Evolutionary conservation across 1,139 yeast genomes (phyloP).

Genomic region (Geotrichum fermentans): DNA sequence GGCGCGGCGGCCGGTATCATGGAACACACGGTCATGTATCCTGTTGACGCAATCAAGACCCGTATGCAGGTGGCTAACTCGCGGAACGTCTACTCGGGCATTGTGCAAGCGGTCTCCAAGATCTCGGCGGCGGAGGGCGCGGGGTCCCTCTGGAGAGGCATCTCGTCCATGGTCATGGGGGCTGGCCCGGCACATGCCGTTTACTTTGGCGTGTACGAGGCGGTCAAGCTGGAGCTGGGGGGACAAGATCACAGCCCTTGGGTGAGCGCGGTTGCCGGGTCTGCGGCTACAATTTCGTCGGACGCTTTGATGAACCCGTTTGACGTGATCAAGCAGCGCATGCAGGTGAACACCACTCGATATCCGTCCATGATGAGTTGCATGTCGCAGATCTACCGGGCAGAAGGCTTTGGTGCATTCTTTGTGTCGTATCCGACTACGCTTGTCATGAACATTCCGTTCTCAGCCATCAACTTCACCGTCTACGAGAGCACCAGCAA

Average conservation of each 20-base stretch:
- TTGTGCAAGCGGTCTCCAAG: constrained; percentile 59
- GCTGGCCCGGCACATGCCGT: constrained; percentile 99
- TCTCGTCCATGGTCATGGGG: constrained; percentile 85
- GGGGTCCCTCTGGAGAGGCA: constrained; percentile 87
- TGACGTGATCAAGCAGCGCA: constrained; percentile 87
- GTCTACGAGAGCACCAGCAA: constrained; percentile 82
- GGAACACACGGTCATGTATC: constrained; percentile 81
- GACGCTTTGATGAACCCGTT: constrained; percentile 98
- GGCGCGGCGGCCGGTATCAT: constrained; percentile 98
- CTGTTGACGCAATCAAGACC: constrained; percentile 68
- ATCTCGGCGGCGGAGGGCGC: constrained; percentile 91
- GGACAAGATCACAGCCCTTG: constrained; percentile 64
- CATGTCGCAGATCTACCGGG: constrained; percentile 49
- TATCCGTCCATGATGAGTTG: constrained; percentile 37
- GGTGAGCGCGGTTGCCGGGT: constrained; percentile 82
- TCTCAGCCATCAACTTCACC: constrained; percentile 91
- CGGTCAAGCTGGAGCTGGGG: constrained; percentile 58
- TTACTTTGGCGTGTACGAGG: constrained; percentile 89
- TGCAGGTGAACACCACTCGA: constrained; percentile 48
- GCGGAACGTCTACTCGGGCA: constrained; percentile 43
- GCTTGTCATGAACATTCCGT: constrained; percentile 85
- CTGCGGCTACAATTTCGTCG: constrained; percentile 87
- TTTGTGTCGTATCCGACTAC: constrained; percentile 95
- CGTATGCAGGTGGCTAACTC: constrained; percentile 75
- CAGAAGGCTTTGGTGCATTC: constrained; percentile 80